Conservation (phyloP, 345 rosid genomes). For the Passiflora organensis region DNA sequence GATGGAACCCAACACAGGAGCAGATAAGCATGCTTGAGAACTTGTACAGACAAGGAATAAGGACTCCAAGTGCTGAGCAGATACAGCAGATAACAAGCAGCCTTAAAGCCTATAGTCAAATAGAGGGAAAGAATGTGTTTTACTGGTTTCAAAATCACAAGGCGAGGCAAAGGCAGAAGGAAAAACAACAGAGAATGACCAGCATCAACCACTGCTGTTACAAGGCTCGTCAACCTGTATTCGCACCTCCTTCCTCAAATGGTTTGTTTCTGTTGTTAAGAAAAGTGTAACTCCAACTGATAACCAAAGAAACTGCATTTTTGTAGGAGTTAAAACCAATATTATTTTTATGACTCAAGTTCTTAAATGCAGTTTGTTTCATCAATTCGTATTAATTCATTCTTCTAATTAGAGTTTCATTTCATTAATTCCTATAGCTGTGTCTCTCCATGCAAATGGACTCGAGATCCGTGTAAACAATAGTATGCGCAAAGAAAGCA, state of each 20-base stretch:
- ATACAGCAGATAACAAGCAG: conserved; percentile 76
- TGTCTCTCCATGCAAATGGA: no score
- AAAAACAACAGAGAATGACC: conserved; percentile 64
- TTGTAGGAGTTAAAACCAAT: no score
- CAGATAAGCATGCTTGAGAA: conserved; percentile 70
- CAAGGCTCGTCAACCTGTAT: conserved; percentile 29
- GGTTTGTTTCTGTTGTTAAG: no score
- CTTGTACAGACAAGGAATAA: conserved; percentile 64
- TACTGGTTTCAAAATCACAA: conserved; percentile 99
- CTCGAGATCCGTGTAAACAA: no score
- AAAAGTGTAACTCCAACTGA: no score
- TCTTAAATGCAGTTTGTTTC: no score
- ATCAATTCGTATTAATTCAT: no score
- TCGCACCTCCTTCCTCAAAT: conserved; percentile 7
- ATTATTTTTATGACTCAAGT: no score
- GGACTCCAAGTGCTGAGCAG: conserved; percentile 89
- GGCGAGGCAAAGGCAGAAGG: conserved; percentile 91
- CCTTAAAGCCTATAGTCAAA: conserved; percentile 69
- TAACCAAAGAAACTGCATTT: no score
- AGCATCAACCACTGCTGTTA: conserved; percentile 44
- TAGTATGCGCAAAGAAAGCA: no score
- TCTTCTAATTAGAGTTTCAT: no score
- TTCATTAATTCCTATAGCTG: no score
- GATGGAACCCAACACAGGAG: conserved; percentile 95
- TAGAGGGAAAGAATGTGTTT: conserved; percentile 97